Evolutionary conservation across 139 green algal species (phyloP).

Genomic region (Asterochloris erici): DNA sequence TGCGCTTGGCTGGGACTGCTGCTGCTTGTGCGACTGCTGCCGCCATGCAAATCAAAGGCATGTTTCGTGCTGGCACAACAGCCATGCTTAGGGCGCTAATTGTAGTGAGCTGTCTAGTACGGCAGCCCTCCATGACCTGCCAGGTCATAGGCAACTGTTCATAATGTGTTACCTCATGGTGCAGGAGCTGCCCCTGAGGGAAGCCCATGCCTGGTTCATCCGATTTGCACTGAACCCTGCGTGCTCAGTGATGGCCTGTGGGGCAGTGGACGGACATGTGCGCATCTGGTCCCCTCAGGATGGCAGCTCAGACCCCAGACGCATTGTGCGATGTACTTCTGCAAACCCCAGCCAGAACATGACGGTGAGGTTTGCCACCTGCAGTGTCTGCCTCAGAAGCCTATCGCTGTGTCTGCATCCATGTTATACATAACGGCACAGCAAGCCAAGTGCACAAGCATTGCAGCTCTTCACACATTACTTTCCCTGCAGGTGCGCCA

Average conservation of each 20-base stretch:
- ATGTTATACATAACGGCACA: neutral
- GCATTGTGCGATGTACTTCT: neutral
- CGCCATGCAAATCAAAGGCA: neutral
- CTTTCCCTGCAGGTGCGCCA: slow-evolving; percentile 51
- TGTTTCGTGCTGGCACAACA: neutral
- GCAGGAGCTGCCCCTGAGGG: slow-evolving; percentile 54
- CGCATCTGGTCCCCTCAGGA: slow-evolving; percentile 42
- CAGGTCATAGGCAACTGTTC: too few species aligned
- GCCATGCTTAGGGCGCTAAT: too few species aligned
- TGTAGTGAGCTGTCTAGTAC: too few species aligned
- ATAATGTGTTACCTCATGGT: neutral
- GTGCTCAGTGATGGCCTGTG: slow-evolving; percentile 49
- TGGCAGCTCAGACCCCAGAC: neutral
- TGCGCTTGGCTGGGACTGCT: neutral
- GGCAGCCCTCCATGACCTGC: too few species aligned
- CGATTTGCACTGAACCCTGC: slow-evolving; percentile 56
- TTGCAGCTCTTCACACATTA: neutral
- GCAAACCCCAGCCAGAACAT: neutral
- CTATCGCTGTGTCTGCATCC: neutral
- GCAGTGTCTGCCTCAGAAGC: neutral
- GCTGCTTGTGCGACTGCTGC: neutral
- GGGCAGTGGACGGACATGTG: slow-evolving; percentile 44
- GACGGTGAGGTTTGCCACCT: neutral
- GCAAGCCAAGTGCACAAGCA: neutral
- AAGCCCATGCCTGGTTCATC: slow-evolving; percentile 65